These are phyloP conservation scores for Mycena galopus DNA, from an alignment of 768 basidiomycete genomes.

Conservation along the genomic window DNA sequence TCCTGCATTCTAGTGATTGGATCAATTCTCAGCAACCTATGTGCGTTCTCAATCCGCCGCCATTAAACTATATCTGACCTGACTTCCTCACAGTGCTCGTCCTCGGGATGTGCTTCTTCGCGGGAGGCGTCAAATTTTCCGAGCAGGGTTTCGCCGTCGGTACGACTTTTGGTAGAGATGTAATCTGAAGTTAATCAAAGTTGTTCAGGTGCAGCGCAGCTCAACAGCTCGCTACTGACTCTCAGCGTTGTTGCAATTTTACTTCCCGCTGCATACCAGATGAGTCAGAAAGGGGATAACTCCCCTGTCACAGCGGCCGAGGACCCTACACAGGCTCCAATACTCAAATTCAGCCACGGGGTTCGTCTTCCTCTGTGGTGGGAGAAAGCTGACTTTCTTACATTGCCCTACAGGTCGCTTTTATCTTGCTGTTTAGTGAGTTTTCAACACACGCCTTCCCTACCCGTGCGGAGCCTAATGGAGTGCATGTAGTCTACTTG, in stretches of 20 bases:
- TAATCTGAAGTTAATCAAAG: not conserved
- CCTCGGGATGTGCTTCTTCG: conserved; percentile 78
- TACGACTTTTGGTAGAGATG: conserved; percentile 41
- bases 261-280: conserved; percentile 69
- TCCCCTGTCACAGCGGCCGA: conserved; percentile 30
- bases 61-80: not conserved
- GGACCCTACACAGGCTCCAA: conserved; percentile 26
- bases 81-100: conserved; percentile 58
- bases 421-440: conserved; percentile 70
- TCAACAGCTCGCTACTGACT: conserved; percentile 67
- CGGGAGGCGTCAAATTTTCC: conserved; percentile 67
- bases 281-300: conserved; percentile 39
- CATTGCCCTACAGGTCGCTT: conserved; percentile 46
- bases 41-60: conserved; percentile 47
- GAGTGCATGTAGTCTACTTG: conserved; percentile 57
- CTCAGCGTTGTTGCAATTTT: conserved; percentile 67
- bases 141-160: conserved; percentile 68
- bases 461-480: not conserved
- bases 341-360: conserved; percentile 66
- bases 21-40: conserved; percentile 71
- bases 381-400: not conserved
- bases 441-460: not conserved
- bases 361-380: conserved; percentile 33
- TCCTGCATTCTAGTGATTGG: conserved; percentile 63
- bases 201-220: conserved; percentile 52